Conservation (phyloP, 257 asterid genomes). For the Cruciata laevipes region DNA sequence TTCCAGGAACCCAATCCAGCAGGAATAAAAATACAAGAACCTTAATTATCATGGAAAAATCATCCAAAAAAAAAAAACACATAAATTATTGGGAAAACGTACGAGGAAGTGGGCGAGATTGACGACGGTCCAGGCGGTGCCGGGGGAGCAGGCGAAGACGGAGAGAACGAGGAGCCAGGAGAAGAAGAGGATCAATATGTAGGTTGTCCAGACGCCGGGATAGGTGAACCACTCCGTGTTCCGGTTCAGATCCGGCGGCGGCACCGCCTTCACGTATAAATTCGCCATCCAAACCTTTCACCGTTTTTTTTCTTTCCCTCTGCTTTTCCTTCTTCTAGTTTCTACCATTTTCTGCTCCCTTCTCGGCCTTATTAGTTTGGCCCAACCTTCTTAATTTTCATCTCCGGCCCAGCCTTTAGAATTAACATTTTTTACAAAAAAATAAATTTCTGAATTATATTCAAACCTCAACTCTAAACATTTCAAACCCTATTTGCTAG, state of each 20-base stretch:
- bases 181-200: conserved; percentile 79
- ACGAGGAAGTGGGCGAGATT: conserved; percentile 74
- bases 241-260: conserved; percentile 81
- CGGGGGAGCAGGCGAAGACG: conserved; percentile 72
- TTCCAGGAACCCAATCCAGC: background rate
- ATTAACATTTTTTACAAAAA: too few relatives aligned
- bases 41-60: background rate
- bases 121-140: conserved; percentile 92
- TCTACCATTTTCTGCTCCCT: background rate
- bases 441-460: too few relatives aligned
- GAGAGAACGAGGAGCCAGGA: conserved; percentile 79
- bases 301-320: background rate
- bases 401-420: too few relatives aligned
- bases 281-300: conserved; percentile 42
- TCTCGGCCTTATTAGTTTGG: background rate
- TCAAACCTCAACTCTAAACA: too few relatives aligned
- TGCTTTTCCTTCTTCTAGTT: too few relatives aligned
- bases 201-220: conserved; percentile 95
- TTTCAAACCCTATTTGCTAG: too few relatives aligned
- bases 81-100: conserved; percentile 3
- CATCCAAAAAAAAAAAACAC: background rate
- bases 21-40: background rate
- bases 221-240: conserved; percentile 96
- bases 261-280: conserved; percentile 72
- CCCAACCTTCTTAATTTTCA: background rate